Evolutionary conservation across 2,329 filamentous ascomycete species (phyloP), one percentile per base, ranked within the genome.

Genomic region (Canariomyces notabilis): DNA sequence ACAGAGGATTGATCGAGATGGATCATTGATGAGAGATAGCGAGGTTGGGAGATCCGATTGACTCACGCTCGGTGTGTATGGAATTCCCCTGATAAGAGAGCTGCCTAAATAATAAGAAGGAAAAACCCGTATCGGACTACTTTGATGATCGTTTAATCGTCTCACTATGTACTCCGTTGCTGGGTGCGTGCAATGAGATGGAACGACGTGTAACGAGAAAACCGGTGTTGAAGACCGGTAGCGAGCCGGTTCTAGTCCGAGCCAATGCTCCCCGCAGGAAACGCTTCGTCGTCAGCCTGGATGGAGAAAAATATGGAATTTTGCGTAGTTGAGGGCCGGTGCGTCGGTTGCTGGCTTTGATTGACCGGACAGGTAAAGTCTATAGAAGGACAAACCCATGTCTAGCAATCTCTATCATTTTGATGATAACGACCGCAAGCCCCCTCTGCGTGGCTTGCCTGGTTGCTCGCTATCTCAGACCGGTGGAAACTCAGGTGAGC

Each of bases 211-310:
- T 8, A 9, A 29, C 3, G 35, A 40, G 29, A 23, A 32, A 19
- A 31, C 15, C 14, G 15, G 15, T n/a, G 16, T 26, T 36, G 36
- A 34, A 29, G 18, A 11, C 32, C 14, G 22, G 39, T 36, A 36
- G 38, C 35, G 35, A 46, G 39, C 33, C 20, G 26, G 26, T 29
- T 29, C 26, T 11, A 12, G 26, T 8, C 26, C 26, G 26, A 9
- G 26, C 8, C 26, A 4, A 12, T 29, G 26, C 26, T 18, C 36
- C 41, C 40, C 37, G 48, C 37, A 47, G 39, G 33, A 47, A 42
- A 11, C 26, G 37, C 36, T 18, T 47, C 37, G 32, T 33, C 18
- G 42, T 50, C 38, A 18, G 16, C 16, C 3, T 26, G 35, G 15
- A 38, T 29, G 19, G n/a, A 12, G 15, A 29, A 15, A n/a, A n/a